These are phyloP conservation scores for Kuraishia cidri DNA, from an alignment of 805 yeast genomes.

Conservation along the genomic window DNA sequence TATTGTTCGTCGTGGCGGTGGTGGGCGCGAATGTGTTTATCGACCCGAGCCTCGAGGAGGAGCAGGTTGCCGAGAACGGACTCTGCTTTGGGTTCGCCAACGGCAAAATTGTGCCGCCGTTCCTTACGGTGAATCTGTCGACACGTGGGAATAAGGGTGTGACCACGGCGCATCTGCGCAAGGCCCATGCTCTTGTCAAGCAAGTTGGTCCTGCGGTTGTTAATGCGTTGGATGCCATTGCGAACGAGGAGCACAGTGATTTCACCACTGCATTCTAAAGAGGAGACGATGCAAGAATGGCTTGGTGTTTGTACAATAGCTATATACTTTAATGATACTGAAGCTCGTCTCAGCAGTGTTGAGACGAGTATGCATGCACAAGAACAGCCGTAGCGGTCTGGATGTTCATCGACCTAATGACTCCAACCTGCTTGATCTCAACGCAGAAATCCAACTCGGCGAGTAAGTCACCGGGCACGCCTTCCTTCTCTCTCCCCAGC, in stretches of 20 bases:
- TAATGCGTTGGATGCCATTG: constrained; percentile 41
- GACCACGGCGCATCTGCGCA: constrained; percentile 32
- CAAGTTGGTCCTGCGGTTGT: constrained; percentile 57
- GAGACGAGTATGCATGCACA: constrained; percentile 80
- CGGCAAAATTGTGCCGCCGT: constrained; percentile 63
- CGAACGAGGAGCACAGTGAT: constrained; percentile 27
- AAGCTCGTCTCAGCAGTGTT: constrained; percentile 25
- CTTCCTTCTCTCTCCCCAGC: constrained; percentile 83
- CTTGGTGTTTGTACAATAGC: too few species aligned
- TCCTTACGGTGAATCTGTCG: constrained; percentile 56
- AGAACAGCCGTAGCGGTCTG: constrained; percentile 95
- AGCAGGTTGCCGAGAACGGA: constrained; percentile 82
- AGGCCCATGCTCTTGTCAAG: constrained; percentile 50
- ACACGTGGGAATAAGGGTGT: constrained; percentile 49
- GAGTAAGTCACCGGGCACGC: constrained; percentile 79
- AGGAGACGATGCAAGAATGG: too few species aligned
- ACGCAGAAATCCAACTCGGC: constrained; percentile 81
- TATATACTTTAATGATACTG: too few species aligned
- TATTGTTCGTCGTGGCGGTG: constrained; percentile 68
- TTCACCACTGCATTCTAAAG: neutral
- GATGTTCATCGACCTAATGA: constrained; percentile 90
- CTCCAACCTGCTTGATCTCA: constrained; percentile 88
- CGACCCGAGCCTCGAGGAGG: constrained; percentile 88
- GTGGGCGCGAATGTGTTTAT: constrained; percentile 61
- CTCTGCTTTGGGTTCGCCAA: constrained; percentile 63